Evolutionary conservation across 2,329 filamentous ascomycete genomes (phyloP), one percentile per base, ranked within the genome.

Genomic region (Stagonosporopsis tanaceti): DNA sequence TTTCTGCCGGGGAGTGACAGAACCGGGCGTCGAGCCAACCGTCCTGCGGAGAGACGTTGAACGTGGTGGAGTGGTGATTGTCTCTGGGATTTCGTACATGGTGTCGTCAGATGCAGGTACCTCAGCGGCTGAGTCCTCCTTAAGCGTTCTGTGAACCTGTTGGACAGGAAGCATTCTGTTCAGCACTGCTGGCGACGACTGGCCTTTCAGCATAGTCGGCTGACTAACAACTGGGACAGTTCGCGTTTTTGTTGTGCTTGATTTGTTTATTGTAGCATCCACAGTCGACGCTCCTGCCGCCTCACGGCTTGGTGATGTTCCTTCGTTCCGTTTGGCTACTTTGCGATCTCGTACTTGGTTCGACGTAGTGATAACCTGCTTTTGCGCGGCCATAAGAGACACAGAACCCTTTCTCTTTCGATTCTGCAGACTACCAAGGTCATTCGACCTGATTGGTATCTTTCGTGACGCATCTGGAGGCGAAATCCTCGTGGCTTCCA

Each of bases 1-100:
- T 28, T 68, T 72, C 41, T 78, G 75, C 20, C 70, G 69, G 9
- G 76, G 76, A 17, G 76, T 77, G 4, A 74, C 66, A 1, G 75
- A 73, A 17, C 69, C 71, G 41, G 67, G 61, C 6, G 57, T 56
- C n/a, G 45, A 27, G 5, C 46, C 30, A 39, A 61, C 64, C 6
- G 57, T 50, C 8, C 42, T 34, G 8, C 59, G 65, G 14, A 57
- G 56, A 42, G 63, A 58, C 11, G 71, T 72, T 15, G 53, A 22
- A 11, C 60, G 65, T 25, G 54, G 58, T 42, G 63, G 60, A 12
- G 73, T 73, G 15, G 66, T 62, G 1, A 60, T 47, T 17, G 66
- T 38, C 14, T 69, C 64, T 47, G 58, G 64, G 25, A 74, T 71
- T n/a, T 74, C 72, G 46, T 75, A 75, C 72, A 76, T 76, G 5